Evolutionary conservation across 306 rosid genomes (phyloP).

Genomic region (Glycine soja): DNA sequence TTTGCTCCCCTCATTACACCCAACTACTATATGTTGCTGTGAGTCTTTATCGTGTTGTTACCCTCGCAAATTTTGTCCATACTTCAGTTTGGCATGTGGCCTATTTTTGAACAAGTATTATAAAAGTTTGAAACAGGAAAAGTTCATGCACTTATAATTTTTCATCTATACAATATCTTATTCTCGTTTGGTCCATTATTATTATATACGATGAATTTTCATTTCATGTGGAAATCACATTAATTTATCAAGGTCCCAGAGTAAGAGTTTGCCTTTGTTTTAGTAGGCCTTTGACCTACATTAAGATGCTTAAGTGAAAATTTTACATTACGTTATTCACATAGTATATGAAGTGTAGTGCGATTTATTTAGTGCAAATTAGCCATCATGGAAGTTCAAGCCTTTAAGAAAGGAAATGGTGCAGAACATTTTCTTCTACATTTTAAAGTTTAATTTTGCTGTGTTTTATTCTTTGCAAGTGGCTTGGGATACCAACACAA

Average conservation of each 20-base stretch:
- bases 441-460: background rate
- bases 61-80: background rate
- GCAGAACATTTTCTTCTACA: background rate
- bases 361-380: background rate
- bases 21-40: background rate
- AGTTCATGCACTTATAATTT: background rate
- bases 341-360: no score
- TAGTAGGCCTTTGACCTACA: no score
- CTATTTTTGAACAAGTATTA: constrained; percentile 7
- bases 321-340: no score
- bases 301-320: background rate
- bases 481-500: background rate
- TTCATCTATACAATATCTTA: constrained; percentile 10
- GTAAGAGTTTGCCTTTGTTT: no score
- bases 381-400: background rate
- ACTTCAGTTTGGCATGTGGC: background rate
- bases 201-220: background rate
- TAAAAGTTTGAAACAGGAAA: constrained; percentile 37
- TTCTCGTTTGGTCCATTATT: constrained; percentile 2
- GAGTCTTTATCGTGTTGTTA: background rate
- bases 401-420: background rate
- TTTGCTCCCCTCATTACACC: background rate
- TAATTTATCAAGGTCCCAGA: background rate
- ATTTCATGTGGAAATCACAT: background rate
- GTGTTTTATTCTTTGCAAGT: background rate